phyloP scores from a whole-genome alignment of 768 basidiomycete species.

The Suillus spraguei region DNA sequence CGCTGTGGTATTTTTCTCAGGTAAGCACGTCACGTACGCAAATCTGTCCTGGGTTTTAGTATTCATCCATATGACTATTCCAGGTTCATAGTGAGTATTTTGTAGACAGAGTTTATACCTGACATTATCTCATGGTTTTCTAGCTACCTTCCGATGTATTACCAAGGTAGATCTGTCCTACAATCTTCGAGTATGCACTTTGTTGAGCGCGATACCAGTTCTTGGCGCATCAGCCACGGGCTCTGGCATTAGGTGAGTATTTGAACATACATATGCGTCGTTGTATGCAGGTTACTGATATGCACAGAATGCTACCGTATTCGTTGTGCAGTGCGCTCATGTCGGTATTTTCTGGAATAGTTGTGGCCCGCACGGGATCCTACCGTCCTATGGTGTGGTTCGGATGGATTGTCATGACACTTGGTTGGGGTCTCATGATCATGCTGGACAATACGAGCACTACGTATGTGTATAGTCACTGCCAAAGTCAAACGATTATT shows the following conservation, averaged over 20 bases:
- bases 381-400: slow-evolving; percentile 37
- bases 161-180: slow-evolving; percentile 29
- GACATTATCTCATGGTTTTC: slow-evolving; percentile 11
- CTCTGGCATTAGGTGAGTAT: slow-evolving; percentile 32
- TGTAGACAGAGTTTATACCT: neutral
- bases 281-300: neutral
- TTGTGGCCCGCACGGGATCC: slow-evolving; percentile 29
- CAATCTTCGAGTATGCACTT: neutral
- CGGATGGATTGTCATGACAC: slow-evolving; percentile 30
- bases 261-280: no score
- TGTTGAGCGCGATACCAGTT: slow-evolving; percentile 17
- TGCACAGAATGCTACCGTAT: slow-evolving; percentile 37
- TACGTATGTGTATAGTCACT: slow-evolving; percentile 21
- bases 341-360: slow-evolving; percentile 28
- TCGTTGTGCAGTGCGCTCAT: slow-evolving; percentile 28
- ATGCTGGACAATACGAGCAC: slow-evolving; percentile 36
- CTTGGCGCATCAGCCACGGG: slow-evolving; percentile 40
- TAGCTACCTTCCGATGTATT: slow-evolving; percentile 44
- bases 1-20: slow-evolving; percentile 35
- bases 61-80: neutral
- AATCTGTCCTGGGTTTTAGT: neutral
- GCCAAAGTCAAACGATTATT: neutral
- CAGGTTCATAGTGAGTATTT: slow-evolving; percentile 30
- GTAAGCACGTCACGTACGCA: slow-evolving; percentile 17
- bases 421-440: slow-evolving; percentile 41